phyloP scores from a whole-genome alignment of 192 early-diverging fungal species.

The Chytriomyces hyalinus region DNA sequence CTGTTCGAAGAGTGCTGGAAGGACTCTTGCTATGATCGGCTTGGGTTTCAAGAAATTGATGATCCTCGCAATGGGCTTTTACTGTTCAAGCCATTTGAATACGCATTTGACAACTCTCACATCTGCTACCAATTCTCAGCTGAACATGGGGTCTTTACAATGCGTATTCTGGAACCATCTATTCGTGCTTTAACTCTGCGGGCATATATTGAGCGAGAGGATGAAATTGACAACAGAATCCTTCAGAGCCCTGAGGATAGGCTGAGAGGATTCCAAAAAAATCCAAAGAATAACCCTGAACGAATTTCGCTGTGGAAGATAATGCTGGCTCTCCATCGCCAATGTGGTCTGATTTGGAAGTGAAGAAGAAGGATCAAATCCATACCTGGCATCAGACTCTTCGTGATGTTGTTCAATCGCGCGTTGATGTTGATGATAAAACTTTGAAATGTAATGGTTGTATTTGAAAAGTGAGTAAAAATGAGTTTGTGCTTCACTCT shows the following conservation, averaged over 20 bases:
- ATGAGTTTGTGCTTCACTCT: too few species aligned
- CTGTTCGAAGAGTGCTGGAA: background rate
- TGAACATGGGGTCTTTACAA: background rate
- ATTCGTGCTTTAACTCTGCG: background rate
- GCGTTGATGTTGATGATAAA: too few species aligned
- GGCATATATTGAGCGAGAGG: background rate
- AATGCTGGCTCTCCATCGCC: too few species aligned
- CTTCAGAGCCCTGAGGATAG: background rate
- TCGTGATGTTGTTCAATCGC: too few species aligned
- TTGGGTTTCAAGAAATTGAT: slow-evolving; percentile 1
- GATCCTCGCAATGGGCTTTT: background rate
- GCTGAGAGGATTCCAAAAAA: background rate
- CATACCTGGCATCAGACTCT: too few species aligned
- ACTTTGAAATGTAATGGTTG: too few species aligned
- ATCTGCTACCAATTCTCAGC: background rate
- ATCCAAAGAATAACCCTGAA: background rate
- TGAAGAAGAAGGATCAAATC: too few species aligned
- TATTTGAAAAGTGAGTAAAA: too few species aligned
- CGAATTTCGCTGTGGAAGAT: too few species aligned
- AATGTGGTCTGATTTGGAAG: too few species aligned
- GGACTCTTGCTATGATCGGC: slow-evolving; percentile 2
- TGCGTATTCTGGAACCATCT: background rate
- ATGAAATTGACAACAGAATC: background rate
- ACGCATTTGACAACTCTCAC: slow-evolving; percentile 1
- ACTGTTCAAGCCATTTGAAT: slow-evolving; percentile 3